Evolutionary conservation across 108 stramenopile species (phyloP).

Genomic region (Skeletonema marinoi): DNA sequence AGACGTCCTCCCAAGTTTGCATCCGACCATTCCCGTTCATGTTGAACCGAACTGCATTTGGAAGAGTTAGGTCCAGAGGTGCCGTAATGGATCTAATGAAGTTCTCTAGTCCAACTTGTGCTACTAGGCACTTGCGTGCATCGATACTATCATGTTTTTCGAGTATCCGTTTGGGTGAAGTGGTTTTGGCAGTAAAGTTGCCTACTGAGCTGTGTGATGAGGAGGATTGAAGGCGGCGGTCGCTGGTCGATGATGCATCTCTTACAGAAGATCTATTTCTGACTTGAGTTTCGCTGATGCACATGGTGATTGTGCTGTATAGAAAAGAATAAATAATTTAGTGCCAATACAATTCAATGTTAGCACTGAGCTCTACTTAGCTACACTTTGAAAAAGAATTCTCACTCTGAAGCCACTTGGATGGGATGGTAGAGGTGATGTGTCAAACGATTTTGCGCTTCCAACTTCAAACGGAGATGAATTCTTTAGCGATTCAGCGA

Average conservation of each 20-base stretch:
- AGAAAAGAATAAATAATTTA: too few species aligned
- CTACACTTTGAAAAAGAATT: too few species aligned
- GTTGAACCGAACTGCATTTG: conserved; percentile 40
- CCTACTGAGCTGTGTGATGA: conserved; percentile 16
- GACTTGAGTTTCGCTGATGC: not conserved
- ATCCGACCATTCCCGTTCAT: conserved; percentile 43
- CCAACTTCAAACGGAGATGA: too few species aligned
- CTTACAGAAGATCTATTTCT: not conserved
- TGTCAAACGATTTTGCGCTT: too few species aligned
- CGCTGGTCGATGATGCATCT: not conserved
- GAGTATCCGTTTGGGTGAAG: conserved; percentile 25
- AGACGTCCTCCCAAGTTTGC: conserved; percentile 46
- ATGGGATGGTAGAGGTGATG: too few species aligned
- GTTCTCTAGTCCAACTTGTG: conserved; percentile 46
- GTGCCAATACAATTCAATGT: too few species aligned
- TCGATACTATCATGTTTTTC: conserved; percentile 29
- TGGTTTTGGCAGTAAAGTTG: conserved; percentile 27
- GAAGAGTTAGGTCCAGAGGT: conserved; percentile 32
- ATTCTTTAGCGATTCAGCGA: too few species aligned
- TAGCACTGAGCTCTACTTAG: too few species aligned
- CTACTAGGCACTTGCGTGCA: conserved; percentile 25
- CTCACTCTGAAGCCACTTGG: too few species aligned
- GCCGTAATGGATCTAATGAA: conserved; percentile 33
- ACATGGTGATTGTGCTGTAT: not conserved
- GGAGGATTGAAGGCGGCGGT: not conserved